phyloP scores from a whole-genome alignment of 1,139 yeast species.

The Zygotorulaspora mrakii region DNA sequence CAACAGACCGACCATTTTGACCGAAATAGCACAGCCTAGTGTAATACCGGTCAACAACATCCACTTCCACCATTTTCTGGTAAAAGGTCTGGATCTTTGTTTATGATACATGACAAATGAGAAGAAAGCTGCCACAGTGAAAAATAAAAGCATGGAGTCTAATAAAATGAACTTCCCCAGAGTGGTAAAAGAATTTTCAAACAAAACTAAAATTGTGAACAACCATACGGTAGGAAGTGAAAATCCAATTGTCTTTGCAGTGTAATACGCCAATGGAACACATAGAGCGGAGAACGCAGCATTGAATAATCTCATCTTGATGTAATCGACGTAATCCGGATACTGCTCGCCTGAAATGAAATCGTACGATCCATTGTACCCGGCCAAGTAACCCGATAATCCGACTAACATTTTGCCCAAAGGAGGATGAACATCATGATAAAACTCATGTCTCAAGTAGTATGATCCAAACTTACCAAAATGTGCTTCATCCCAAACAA shows the following conservation, averaged over 20 bases:
- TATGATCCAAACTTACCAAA: constrained; percentile 95
- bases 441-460: constrained; percentile 86
- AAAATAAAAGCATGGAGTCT: constrained; percentile 93
- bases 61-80: constrained; percentile 95
- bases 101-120: constrained; percentile 78
- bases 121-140: constrained; percentile 80
- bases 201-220: constrained; percentile 77
- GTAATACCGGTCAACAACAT: constrained; percentile 67
- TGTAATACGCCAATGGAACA: constrained; percentile 90
- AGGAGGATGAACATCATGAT: constrained; percentile 98
- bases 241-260: constrained; percentile 81
- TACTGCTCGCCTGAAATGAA: constrained; percentile 83
- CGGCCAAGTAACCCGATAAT: constrained; percentile 87
- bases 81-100: constrained; percentile 59
- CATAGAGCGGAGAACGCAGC: constrained; percentile 85
- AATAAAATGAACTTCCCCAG: constrained; percentile 87
- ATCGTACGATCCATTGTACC: constrained; percentile 93
- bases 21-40: constrained; percentile 77
- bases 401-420: constrained; percentile 97
- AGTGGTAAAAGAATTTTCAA: constrained; percentile 83
- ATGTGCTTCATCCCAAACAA: constrained; percentile 97
- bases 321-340: constrained; percentile 83
- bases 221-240: constrained; percentile 84
- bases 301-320: constrained; percentile 91
- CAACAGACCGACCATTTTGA: constrained; percentile 80